Evolutionary conservation across 768 basidiomycete genomes (phyloP).

Genomic region (Auricularia heimuer): DNA sequence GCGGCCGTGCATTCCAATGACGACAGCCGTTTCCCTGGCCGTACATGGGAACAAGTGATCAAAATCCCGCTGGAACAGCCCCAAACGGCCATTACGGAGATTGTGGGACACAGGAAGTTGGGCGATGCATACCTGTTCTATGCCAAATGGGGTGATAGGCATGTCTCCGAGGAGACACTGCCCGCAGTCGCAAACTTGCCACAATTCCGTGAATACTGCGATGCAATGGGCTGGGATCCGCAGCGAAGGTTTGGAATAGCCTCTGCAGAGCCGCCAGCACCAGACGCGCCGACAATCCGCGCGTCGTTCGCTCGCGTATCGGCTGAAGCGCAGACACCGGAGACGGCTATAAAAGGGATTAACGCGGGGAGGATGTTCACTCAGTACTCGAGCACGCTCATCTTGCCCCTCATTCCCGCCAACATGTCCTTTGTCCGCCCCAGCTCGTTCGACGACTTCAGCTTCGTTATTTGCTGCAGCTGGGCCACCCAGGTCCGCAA

Average conservation of each 20-base stretch:
- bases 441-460: neutral
- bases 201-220: neutral
- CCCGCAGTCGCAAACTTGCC: neutral
- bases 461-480: neutral
- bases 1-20: conserved; percentile 24
- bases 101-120: neutral
- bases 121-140: neutral
- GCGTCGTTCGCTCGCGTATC: no score
- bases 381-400: no score
- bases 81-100: neutral
- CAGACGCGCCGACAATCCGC: no score
- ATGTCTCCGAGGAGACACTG: neutral
- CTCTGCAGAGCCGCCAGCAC: no score
- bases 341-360: no score
- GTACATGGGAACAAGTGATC: conserved; percentile 2
- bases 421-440: neutral
- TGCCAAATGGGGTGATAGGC: neutral
- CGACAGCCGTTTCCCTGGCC: conserved; percentile 25
- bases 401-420: no score
- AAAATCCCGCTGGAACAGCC: neutral
- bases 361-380: no score
- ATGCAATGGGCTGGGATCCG: neutral
- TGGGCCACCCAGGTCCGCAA: neutral
- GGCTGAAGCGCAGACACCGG: no score
- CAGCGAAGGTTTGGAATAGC: neutral